phyloP scores from a whole-genome alignment of 2,329 filamentous ascomycete genomes.

The Tolypocladium tropicale region DNA sequence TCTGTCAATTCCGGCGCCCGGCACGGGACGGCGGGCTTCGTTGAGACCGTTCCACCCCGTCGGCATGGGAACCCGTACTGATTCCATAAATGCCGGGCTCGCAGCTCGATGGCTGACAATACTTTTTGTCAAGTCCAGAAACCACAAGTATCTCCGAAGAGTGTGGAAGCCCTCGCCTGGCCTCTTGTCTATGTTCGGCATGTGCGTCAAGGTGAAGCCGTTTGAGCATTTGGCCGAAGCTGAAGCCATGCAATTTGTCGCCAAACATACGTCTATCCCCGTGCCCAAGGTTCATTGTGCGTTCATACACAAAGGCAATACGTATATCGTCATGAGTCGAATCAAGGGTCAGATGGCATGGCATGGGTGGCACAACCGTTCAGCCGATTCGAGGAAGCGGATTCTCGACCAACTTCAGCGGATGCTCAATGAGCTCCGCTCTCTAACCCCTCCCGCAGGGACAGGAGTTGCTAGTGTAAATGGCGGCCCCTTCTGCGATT shows the following conservation, averaged over 20 bases:
- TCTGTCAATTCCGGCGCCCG: too few species aligned
- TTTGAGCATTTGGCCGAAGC: slow-evolving; percentile 8
- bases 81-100: too few species aligned
- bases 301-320: background rate
- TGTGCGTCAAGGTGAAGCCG: background rate
- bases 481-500: background rate
- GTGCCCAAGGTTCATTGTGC: slow-evolving; percentile 10
- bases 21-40: too few species aligned
- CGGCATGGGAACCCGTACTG: too few species aligned
- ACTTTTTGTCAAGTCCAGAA: too few species aligned
- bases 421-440: background rate
- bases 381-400: slow-evolving; percentile 4
- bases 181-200: background rate
- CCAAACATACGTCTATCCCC: slow-evolving; percentile 10
- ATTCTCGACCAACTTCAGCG: slow-evolving; percentile 15
- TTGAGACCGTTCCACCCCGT: too few species aligned
- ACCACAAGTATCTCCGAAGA: too few species aligned
- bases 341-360: slow-evolving; percentile 11
- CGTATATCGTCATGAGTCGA: slow-evolving; percentile 15
- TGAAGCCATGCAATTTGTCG: slow-evolving; percentile 9
- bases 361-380: slow-evolving; percentile 3
- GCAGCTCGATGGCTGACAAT: too few species aligned
- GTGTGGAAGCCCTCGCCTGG: background rate
- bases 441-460: background rate
- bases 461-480: background rate